Evolutionary conservation across 192 early-diverging fungal genomes (phyloP), one percentile per base, ranked within the genome.

Genomic region (Coemansia sp.): DNA sequence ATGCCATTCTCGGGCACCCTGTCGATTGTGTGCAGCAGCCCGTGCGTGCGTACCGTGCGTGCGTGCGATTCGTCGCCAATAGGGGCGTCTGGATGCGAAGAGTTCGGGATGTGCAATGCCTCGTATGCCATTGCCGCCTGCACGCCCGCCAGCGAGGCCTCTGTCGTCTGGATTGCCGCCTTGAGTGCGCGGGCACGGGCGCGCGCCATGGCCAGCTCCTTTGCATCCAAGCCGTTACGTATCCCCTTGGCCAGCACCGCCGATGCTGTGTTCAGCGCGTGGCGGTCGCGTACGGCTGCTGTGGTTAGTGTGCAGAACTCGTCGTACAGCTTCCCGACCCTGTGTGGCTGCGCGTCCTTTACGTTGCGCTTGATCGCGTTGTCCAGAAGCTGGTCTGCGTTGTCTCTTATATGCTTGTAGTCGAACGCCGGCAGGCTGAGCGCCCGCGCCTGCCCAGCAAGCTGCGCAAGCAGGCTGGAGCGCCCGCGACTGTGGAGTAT

Each of bases 81-180:
- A 24, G 93, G 94, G 1, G 85, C 78, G 33, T 81, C 72, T 6
- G 91, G 87, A 60, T 92, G 92, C 12, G 94, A 91, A 38, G 76
- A 74, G 70, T 97, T 97, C 23, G 95, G 93, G 7, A 97, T 84
- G 64, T 86, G 79, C 16, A 88, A 65, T 0, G 92, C 93, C 38
- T 89, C 88, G 6, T 85, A 60, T 16, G 69, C 78, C 63, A 95
- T 64, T n/a, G 75, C 48, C 4, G 67, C 51, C 60, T 95, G 88
- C 2, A 95, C 39, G 5, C 24, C 21, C 1, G 58, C 33, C 18
- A 91, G 60, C 59, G 75, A 56, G 0, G 66, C 43, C 49, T 94
- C 90, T 8, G 80, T 61, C 9, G 68, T 61, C 12, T 86, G 81
- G 41, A 94, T 77, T 10, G 57, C 39, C n/a, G 77, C 78, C 76